Evolutionary conservation across 495 filamentous ascomycete species (phyloP), one percentile per base, ranked within the genome.

Genomic region (Durotheca rogersii): DNA sequence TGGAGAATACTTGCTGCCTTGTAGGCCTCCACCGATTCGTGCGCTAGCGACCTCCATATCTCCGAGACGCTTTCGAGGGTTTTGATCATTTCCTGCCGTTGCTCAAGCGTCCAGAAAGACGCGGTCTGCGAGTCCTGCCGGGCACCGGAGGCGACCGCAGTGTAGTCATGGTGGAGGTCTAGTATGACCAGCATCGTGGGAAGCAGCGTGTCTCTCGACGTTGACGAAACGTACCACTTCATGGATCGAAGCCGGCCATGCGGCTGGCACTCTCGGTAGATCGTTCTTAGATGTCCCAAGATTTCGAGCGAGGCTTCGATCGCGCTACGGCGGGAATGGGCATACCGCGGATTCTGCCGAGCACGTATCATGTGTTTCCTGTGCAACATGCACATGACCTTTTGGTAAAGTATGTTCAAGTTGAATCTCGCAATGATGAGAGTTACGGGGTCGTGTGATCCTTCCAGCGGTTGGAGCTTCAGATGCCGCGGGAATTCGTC

Each of bases 181-280:
- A 95, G 72, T 55, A 84, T 85, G 14, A 97, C 77, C 46, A 95
- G 82, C 89, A 95, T 96, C 2, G 88, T 86, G 1, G 88, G 90
- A 12, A 94, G 82, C 10, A 95, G 70, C 58, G 92, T 95, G 57
- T 97, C 92, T 37, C 83, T 86, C 12, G 89, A 88, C 3, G 94
- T 77, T 2, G 76, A 74, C 12, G 81, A 89, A 40, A 92, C 81
- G 65, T 85, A 87, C 76, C 80, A 89, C 57, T 83, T 82, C 66
- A 89, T 84, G 15, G 76, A 77, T 44, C 85, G 79, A 31, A 91
- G 67, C 11, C 86, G 79, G 4, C 89, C 88, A 23, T 82, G 82
- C 1, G 85, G 81, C 60, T 86, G 79, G 2, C 81, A 85, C 58
- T 95, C 91, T 15, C 76, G 74, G 64, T 87, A 79, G 10, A 97